Evolutionary conservation across 2,329 filamentous ascomycete genomes (phyloP), one percentile per base, ranked within the genome.

Genomic region (Fusarium zealandicum): DNA sequence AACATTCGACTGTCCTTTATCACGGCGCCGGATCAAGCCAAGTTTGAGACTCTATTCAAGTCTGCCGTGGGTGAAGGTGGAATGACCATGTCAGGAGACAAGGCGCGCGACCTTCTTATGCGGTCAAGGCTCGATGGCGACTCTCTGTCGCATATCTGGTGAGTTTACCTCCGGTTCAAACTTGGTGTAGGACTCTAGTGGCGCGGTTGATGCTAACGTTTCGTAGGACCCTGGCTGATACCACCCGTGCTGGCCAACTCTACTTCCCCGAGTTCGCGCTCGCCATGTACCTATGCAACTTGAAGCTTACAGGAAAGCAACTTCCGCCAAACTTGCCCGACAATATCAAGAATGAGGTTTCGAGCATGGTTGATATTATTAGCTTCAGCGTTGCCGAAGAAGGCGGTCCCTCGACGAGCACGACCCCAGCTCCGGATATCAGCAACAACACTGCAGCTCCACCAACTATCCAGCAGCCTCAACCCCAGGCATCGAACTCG

Each of bases 291-390:
- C 85, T 99, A 27, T 99, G 95, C 80, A 99, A 98, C 70, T 72
- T 99, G 64, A 95, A 89, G 72, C 80, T 98, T 53, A 95, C 91
- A 1, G 92, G 92, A 54, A 96, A 96, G 75, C 80, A 87, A 1
- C 75, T 99, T 18, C 95, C 95, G 0, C 70, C 81, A 2, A 74
- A 71, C 6, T 80, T 99, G 9, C 95, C 95, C 0, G 92, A 97
- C 27, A 89, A 86, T 54, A 88, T 99, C 62, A 90, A 87, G 78
- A 99, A 99, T 68, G 95, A 99, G 74, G 95, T 99, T 14, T 98
- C 93, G 4, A 96, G 95, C 75, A 98, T 99, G 93, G 95, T 99
- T 33, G 95, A 99, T 71, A 99, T 99, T 51, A 99, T 99, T 70
- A 96, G 92, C 54, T 99, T 99, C 72, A 92, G 89, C 64, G 84